Percentiles rank a stretch among this genome's conserved stretches.
Conservation (phyloP, 345 rosid genomes). For the Angophora floribunda region DNA sequence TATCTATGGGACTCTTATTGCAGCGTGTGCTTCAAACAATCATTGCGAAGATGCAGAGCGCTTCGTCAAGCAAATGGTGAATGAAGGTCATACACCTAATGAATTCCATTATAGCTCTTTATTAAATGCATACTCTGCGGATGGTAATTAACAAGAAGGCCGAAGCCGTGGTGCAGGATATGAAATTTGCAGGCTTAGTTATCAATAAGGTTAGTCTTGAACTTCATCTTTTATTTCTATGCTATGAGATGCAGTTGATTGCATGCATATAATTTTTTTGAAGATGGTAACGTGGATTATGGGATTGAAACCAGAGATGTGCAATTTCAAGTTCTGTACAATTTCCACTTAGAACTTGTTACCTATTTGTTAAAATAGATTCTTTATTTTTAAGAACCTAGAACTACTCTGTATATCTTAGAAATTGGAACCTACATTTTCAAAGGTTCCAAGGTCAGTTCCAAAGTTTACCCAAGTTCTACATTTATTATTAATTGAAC, state of each 20-base stretch:
- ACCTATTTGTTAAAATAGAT: too few relatives aligned
- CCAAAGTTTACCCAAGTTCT: too few relatives aligned
- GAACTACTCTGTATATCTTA: too few relatives aligned
- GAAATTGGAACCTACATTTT: too few relatives aligned
- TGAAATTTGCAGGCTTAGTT: slow-evolving; percentile 71
- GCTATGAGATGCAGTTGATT: background rate
- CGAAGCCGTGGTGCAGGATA: slow-evolving; percentile 61
- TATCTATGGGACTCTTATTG: slow-evolving; percentile 81
- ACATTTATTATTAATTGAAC: too few relatives aligned
- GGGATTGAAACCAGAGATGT: background rate
- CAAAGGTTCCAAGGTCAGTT: too few relatives aligned
- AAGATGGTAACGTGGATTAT: background rate
- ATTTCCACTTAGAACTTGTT: too few relatives aligned
- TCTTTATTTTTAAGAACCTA: too few relatives aligned
- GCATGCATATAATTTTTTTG: background rate
- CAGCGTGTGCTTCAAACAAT: slow-evolving; percentile 83
- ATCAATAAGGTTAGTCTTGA: slow-evolving; percentile 70
- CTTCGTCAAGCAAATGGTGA: slow-evolving; percentile 69
- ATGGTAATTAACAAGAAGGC: slow-evolving; percentile 75
- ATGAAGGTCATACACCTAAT: slow-evolving; percentile 65
- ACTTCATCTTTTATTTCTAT: background rate
- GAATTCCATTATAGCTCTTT: slow-evolving; percentile 79
- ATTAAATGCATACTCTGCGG: slow-evolving; percentile 72
- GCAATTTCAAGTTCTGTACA: too few relatives aligned
- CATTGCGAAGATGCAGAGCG: slow-evolving; percentile 63